phyloP scores from a whole-genome alignment of 2,329 filamentous ascomycete species.

The Xylaria digitata region DNA sequence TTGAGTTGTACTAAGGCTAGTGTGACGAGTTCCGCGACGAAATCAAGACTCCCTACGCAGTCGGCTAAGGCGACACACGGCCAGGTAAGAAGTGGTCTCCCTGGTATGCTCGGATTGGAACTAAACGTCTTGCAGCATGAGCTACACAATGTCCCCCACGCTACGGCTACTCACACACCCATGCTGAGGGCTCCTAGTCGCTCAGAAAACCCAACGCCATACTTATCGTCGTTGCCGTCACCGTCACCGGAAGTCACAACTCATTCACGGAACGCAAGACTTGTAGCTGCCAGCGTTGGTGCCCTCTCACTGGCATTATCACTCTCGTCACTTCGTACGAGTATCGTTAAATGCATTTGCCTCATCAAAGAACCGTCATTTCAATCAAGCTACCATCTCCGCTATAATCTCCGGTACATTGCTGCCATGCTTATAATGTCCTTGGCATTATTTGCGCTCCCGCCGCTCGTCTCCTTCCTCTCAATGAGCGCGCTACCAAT shows the following conservation, averaged over 20 bases:
- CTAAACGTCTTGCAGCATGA: constrained; percentile 23
- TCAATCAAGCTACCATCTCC: not conserved
- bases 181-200: not conserved
- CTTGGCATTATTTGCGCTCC: not conserved
- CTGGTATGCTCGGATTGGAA: not conserved
- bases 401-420: not conserved
- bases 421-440: constrained; percentile 18
- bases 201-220: not conserved
- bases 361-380: not conserved
- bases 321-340: not conserved
- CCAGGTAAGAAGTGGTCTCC: constrained; percentile 20
- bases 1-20: not conserved
- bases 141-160: not conserved
- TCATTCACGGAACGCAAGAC: not conserved
- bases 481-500: constrained; percentile 5
- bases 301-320: not conserved
- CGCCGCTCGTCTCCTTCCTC: not conserved
- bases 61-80: not conserved
- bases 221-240: not conserved
- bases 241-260: not conserved
- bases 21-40: not conserved
- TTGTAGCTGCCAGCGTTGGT: not conserved
- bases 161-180: not conserved
- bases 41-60: not conserved
- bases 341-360: not conserved